Evolutionary conservation across 768 basidiomycete genomes (phyloP), one percentile per base, ranked within the genome.

Genomic region (Serendipita vermifera): DNA sequence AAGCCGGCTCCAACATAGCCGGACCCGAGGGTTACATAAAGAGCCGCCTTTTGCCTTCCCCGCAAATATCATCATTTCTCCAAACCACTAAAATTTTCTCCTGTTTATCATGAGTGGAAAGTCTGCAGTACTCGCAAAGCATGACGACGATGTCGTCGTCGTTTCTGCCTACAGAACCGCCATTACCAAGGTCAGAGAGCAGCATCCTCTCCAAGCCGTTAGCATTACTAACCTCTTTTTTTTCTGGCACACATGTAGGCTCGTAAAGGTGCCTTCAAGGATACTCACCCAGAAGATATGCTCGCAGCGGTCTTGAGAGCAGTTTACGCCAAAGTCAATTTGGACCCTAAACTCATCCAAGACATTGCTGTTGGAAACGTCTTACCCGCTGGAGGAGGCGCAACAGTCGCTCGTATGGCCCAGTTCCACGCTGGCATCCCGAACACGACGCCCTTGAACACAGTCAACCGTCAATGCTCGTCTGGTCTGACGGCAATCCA

Each of bases 391-490:
- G 85, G 80, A 14, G 87, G 91, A 61, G 91, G 90, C 24, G 88
- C 90, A 13, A 74, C 64, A 43, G 79, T 77, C 2, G 88, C 90
- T 13, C 82, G 92, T 59, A 92, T 92, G 81, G 89, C 90, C 3
- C 81, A 85, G 20, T 73, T 96, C 33, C 77, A 84, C 62, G 82
- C 90, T 54, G 90, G 91, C 3, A 88, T 94, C 58, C 89, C 90
- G 27, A 71, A 81, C 60, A 80, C 82, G 6, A 72, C 82, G 3
- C 69, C 86, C 13, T 64, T 96, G 63, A 81, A 83, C 70, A 91
- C 88, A 15, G 77, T 92, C 60, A 93, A 96, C 71, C 76, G 92
- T 29, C 89, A 93, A 69, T 94, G 92, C 70, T 89, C 88, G 1
- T 85, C 82, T 33, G 90, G 91, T 36, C 74, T 96, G 39, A 82